Base-by-base conservation (phyloP, 331 rosid species). In the Stylosanthes scabra region DNA sequence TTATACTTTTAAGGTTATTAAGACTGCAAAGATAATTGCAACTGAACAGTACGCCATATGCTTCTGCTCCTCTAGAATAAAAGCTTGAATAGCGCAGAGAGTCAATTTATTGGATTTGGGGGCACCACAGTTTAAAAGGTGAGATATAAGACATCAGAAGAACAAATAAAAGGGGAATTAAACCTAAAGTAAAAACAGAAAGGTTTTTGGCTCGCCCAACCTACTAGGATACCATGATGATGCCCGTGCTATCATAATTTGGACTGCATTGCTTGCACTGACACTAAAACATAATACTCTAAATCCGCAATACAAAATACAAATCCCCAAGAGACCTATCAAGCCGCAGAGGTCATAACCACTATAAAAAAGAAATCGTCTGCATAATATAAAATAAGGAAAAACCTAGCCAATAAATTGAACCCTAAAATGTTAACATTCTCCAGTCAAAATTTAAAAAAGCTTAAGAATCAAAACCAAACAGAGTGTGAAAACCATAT, bases 281-380 rank as follows among this genome's bases (percentile, higher is more conserved):
- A 27, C 54, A 57, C 15, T 5, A 51, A 2, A 1, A 63, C 41
- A 14, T 29, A 58, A 47, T 9, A 57, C 14, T 68, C 41, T 8
- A 61, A 25, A 44, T 42, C 59, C 11, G 54, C 65, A 72, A 16
- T 34, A 57, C 45, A 66, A 14, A 79, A 16, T 34, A 57, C 45
- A 66, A 14, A 79, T 4, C 55, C 56, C 25, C 40, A 58, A 64
- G 6, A 59, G 60, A 71, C 66, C 79, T 34, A 71, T 71, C 79
- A 61, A 29, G 10, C 28, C 51, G 3, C 14, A 54, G 28, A 29
- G 10, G 40, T 51, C 34, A 40, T 25, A 34, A 29, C 55, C 56
- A 31, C 5, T 11, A 68, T 13, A 28, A 29, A 68, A 55, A 42
- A 42, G 7, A 42, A 42, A n/a, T 76, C 59, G 69, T 15, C 6